These are phyloP conservation scores for Lachnellula willkommii DNA, from an alignment of 2,329 filamentous ascomycete genomes.

Conservation along the genomic window DNA sequence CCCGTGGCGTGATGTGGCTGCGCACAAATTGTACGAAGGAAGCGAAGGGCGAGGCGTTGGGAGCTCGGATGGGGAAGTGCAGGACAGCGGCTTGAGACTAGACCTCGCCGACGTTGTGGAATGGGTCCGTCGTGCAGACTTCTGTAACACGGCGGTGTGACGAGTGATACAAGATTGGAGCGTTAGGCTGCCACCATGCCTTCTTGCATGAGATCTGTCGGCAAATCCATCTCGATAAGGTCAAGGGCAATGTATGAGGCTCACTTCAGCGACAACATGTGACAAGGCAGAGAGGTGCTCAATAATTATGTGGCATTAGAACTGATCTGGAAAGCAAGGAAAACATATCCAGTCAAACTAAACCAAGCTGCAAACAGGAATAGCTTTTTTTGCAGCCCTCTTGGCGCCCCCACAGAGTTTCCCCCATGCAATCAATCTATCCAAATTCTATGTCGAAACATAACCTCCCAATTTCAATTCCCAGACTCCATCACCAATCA, in stretches of 20 bases:
- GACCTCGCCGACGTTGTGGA: background rate
- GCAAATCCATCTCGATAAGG: background rate
- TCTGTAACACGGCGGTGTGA: background rate
- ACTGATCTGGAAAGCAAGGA: background rate
- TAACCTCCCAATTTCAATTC: background rate
- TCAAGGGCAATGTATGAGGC: background rate
- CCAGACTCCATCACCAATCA: background rate
- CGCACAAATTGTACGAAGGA: background rate
- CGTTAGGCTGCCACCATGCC: background rate
- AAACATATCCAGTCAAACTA: background rate
- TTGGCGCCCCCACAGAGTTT: background rate
- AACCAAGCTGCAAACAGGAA: background rate
- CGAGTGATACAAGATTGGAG: background rate
- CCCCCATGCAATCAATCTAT: background rate
- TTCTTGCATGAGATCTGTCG: background rate
- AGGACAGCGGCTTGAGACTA: background rate
- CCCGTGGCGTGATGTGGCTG: background rate
- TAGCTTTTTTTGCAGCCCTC: background rate
- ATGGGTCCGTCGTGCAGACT: background rate
- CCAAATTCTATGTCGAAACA: background rate
- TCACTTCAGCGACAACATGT: too few species aligned
- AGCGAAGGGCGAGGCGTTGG: background rate
- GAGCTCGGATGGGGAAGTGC: background rate
- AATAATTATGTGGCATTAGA: background rate
- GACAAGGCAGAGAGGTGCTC: background rate